Evolutionary conservation across 768 basidiomycete species (phyloP), one percentile per base, ranked within the genome.

Genomic region (Tricholoma sp.): DNA sequence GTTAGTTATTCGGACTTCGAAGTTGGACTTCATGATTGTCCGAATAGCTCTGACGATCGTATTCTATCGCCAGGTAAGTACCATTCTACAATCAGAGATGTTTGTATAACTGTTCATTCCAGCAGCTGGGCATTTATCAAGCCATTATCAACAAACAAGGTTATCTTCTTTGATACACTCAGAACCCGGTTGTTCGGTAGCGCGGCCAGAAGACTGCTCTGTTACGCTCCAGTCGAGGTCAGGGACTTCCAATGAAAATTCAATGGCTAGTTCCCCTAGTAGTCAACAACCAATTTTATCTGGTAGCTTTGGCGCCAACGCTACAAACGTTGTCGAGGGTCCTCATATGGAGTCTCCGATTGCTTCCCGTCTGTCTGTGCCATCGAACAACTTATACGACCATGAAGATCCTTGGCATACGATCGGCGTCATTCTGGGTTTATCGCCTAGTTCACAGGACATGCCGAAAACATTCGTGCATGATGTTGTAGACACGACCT

Each of bases 391-490:
- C 46, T 60, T 80, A 3, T 79, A 75, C 54, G 71, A 76, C 34
- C 72, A 76, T 53, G 60, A 67, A 32, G 74, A 79, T 60, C 79
- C 79, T 0, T 80, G 79, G 79, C 68, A 64, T 31, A 70, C 74
- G 5, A 70, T 79, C 22, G 79, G 78, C 11, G 67, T 68, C 6
- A 71, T 79, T 51, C 71, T 80, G 9, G 77, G 76, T 8, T 39
- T 75, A 0, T 57, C 64, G 6, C 62, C 63, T 16, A 32, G 8
- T 10, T 52, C 53, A 12, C 35, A 41, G 21, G 29, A 21, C 14
- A 49, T 16, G 7, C 29, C 24, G 9, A 34, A 16, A 12, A 41
- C 12, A 21, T 21, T 27, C 16, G 50, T 32, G 6, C 55, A 54
- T 22, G 19, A 19, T 31, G 10, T 47, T 14, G 12, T 52, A 21